These are phyloP conservation scores for Mariannaea sp. DNA, from an alignment of 2,329 filamentous ascomycete species.

Conservation along the genomic window DNA sequence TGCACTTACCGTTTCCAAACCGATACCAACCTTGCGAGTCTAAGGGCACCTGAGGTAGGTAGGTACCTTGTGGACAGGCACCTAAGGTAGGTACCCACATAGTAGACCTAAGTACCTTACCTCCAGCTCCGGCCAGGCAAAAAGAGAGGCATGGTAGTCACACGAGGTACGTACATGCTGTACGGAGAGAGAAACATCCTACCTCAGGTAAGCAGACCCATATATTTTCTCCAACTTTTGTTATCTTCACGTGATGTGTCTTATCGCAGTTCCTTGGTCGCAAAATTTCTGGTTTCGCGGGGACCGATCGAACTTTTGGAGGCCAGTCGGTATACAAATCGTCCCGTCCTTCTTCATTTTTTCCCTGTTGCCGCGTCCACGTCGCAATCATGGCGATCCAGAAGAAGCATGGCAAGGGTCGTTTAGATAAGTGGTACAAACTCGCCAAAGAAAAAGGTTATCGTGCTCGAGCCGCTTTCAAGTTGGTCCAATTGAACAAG, in stretches of 20 bases:
- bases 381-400: constrained; percentile 79
- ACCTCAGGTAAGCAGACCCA: constrained; percentile 6
- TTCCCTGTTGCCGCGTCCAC: constrained; percentile 4
- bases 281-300: constrained; percentile 44
- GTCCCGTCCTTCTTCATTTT: constrained; percentile 6
- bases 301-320: constrained; percentile 20
- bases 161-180: no score
- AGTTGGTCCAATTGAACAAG: constrained; percentile 97
- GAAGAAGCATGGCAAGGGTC: constrained; percentile 98
- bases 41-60: no score
- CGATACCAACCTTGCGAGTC: constrained; percentile 17
- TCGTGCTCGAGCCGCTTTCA: constrained; percentile 93
- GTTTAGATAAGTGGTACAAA: constrained; percentile 98
- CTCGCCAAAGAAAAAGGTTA: constrained; percentile 99
- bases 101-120: no score
- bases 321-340: constrained; percentile 19
- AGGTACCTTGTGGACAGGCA: background rate
- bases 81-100: constrained; percentile 6
- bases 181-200: no score
- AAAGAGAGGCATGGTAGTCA: no score
- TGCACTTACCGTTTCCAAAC: constrained; percentile 23
- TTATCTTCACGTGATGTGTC: constrained; percentile 43
- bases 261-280: constrained; percentile 37
- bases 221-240: background rate
- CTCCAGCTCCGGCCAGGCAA: no score